These are phyloP conservation scores for Paecilomyces fulvus DNA, from an alignment of 2,329 filamentous ascomycete species.

Conservation along the genomic window DNA sequence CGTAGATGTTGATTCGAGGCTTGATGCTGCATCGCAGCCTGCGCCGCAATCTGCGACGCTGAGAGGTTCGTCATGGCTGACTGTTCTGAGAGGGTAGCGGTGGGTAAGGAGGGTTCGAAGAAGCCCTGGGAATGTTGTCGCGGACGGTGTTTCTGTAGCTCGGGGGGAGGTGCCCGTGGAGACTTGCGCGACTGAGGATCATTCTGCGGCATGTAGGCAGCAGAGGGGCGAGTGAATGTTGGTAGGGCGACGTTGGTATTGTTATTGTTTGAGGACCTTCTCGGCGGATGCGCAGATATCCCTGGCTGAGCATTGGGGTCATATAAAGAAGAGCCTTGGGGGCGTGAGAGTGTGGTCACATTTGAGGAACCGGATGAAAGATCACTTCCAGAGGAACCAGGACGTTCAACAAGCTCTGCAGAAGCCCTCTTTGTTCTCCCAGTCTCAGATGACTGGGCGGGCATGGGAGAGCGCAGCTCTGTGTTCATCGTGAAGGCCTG, in stretches of 20 bases:
- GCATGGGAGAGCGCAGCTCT: conserved; percentile 1
- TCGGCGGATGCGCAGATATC: conserved; percentile 17
- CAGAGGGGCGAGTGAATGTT: conserved; percentile 25
- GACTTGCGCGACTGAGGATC: conserved; percentile 27
- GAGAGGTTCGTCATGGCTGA: conserved; percentile 39
- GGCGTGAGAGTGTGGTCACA: conserved; percentile 35
- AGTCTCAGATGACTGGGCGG: conserved; percentile 9
- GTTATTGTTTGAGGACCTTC: conserved; percentile 21
- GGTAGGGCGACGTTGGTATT: conserved; percentile 27
- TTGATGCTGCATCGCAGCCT: conserved; percentile 54
- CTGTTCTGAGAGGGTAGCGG: conserved; percentile 38
- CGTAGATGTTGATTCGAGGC: conserved; percentile 33
- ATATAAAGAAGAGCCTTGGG: conserved; percentile 31
- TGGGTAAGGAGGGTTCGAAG: conserved; percentile 57
- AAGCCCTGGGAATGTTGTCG: conserved; percentile 57
- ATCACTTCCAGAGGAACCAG: conserved; percentile 39
- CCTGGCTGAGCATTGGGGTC: conserved; percentile 18
- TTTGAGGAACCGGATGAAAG: conserved; percentile 37
- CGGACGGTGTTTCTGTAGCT: conserved; percentile 34
- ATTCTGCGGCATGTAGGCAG: conserved; percentile 31
- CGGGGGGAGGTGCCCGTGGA: conserved; percentile 26
- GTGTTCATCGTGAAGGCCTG: conserved; percentile 1
- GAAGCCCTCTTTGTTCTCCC: conserved; percentile 17
- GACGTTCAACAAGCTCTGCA: conserved; percentile 27
- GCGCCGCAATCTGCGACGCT: conserved; percentile 57